Evolutionary conservation across 208 protist species (phyloP), one percentile per base, ranked within the genome.

Genomic region (Ichthyophonus hoferi): DNA sequence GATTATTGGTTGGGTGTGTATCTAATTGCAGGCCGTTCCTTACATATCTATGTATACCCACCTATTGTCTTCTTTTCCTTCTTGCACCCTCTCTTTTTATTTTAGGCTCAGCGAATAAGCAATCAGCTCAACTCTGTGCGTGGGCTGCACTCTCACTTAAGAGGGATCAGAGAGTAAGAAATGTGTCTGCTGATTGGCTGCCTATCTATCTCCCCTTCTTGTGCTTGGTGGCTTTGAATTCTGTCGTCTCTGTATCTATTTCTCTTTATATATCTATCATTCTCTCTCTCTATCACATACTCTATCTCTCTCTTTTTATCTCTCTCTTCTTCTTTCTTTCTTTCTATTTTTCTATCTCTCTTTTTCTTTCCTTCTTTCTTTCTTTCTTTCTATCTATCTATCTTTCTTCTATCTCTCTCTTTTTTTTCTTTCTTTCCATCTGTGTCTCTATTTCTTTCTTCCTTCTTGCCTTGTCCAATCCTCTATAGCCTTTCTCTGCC

Each of bases 121-220:
- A 95, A 97, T 89, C 95, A 98, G 82, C 94, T 98, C 81, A 92
- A 95, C 41, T 97, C 97, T 37, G 93, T 99, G 3, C 93, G 95
- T 82, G 95, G 97, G 84, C 94, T 99, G 40, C 50, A 67, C 24
- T 67, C 50, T 24, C 50, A 67, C 50, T 24, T 67, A 24, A 67
- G 24, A 24, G 50, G 24, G 50, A 67, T 67, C 50, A 7, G 24
- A 7, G 50, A 67, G 50, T 67, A 67, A 7, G 50, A 24, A 67
- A 67, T 67, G 50, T 67, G 50, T 67, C 14, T 67, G 50, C 24
- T n/a, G 7, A n/a, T 24, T n/a, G 14, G 24, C 50, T 67, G 14
- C 24, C 24, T 67, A 7, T 67, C 50, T 24, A 7, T 24, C 24
- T 24, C 50, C 50, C 50, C 24, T 24, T 24, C 50, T 24, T 24